Evolutionary conservation across 495 filamentous ascomycete genomes (phyloP), one percentile per base, ranked within the genome.

Genomic region (Acidiella bohemica): DNA sequence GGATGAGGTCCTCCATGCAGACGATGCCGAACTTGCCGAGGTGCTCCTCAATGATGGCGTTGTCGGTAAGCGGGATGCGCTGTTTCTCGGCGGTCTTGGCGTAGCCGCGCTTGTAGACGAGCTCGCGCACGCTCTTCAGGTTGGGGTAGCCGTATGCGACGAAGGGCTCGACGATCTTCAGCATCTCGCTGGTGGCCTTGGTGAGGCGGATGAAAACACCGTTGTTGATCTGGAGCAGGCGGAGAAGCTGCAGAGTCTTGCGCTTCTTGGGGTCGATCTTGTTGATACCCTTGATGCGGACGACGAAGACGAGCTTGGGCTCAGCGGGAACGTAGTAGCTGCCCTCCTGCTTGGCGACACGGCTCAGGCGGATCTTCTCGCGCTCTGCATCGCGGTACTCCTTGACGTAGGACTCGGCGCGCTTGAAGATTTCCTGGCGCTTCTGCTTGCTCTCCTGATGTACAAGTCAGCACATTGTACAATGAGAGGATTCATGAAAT

Each of bases 251-350:
- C 50, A 97, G 77, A 59, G 94, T 96, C 80, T 97, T 96, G 72
- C 92, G 85, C 66, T 92, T 92, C 80, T 97, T 96, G 59, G 90
- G 90, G 61, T 90, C 76, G 54, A 97, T 96, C 80, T 97, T 96
- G 81, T 96, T 96, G 85, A 97, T 97, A 93, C 90, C 90, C 82
- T 97, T 97, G 76, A 97, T 96, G 68, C 90, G 92, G 71, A 96
- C 67, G 59, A 97, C 80, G 67, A 97, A 97, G 76, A 87, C 84
- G 50, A 97, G 72, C 74, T 93, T 93, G 65, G 81, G 73, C 78
- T 97, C 84, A 43, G 81, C 87, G 42, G 80, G 75, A 53, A 97
- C 80, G 68, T 90, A 83, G 81, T 82, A 92, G 63, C 76, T 81
- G 64, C 84, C 86, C 59, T 88, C 76, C 68, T 86, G 72, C 74